Evolutionary conservation across 257 asterid genomes (phyloP), one percentile per base, ranked within the genome.

Genomic region (Jasminum sambac): DNA sequence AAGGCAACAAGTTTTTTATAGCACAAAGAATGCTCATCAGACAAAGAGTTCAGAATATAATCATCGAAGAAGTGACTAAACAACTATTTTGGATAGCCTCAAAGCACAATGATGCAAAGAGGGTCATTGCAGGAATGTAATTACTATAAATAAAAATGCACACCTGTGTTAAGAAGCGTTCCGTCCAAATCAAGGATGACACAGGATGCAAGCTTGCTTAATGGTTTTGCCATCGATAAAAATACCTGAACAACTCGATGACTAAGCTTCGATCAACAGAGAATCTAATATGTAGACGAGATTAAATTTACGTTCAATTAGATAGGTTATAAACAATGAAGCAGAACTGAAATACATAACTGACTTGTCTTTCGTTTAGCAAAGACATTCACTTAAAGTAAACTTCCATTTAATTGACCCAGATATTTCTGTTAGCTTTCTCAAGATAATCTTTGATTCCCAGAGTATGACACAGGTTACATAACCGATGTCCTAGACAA

Each of bases 161-260:
- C 63, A 90, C 97, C 97, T 77, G 97, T 93, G 76, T 90, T 90
- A 64, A 93, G 84, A 77, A 93, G 96, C 44, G 96, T 89, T 70
- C 97, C 98, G 73, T 93, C 98, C 86, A 93, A 85, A 85, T 90
- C 98, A 75, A 93, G 86, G 78, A 93, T 89, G 72, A 93, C 95
- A 63, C 92, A 78, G 23, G 90, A 76, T 38, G 81, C 88, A 8
- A 90, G 87, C 86, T 87, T 88, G 81, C 79, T 86, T 44, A 83
- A 64, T 63, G 89, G 68, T 59, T 72, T 80, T 43, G 86, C 77
- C 82, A 87, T 79, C 67, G 81, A 66, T 77, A 80, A 57, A 60
- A 34, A 50, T 50, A n/a, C 68, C 69, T 26, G 39, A 4, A 60
- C 55, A 41, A 38, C 61, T 55, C 63, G 30, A 58, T 25, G 63